A percentile compares a stretch with the other conserved stretches of the same genome.
phyloP scores from a whole-genome alignment of 1,139 yeast genomes.

The Protomyces inouyei region DNA sequence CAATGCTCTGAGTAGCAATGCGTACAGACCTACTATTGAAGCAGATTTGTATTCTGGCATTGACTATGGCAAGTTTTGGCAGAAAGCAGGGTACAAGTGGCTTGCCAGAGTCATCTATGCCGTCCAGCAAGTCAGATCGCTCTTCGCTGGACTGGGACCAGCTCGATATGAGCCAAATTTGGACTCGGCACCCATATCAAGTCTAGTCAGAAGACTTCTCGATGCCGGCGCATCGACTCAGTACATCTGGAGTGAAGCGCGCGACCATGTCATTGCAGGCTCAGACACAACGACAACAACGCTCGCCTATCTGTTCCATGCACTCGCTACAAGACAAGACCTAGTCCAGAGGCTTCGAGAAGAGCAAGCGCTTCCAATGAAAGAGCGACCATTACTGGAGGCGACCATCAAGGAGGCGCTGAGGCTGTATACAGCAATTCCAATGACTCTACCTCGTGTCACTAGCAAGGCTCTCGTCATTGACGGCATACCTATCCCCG shows the following conservation, averaged over 20 bases:
- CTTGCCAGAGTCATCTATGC: not conserved
- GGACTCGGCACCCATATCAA: not conserved
- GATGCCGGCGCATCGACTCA: not conserved
- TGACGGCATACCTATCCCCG: constrained; percentile 42
- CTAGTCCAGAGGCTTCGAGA: constrained; percentile 50
- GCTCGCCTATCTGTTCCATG: constrained; percentile 56
- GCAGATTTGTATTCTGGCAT: not conserved
- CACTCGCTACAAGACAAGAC: constrained; percentile 50
- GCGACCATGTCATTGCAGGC: constrained; percentile 60
- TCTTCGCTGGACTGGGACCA: not conserved
- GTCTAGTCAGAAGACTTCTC: too few relatives aligned
- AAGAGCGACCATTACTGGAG: constrained; percentile 42
- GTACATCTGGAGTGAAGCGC: constrained; percentile 39
- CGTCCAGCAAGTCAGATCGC: not conserved
- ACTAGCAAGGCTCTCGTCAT: constrained; percentile 39
- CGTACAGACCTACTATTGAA: not conserved
- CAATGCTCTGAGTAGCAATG: constrained; percentile 35
- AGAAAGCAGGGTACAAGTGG: not conserved
- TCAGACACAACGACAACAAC: constrained; percentile 74
- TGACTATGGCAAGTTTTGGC: not conserved
- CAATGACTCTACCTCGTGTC: constrained; percentile 67
- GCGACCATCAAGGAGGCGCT: constrained; percentile 57
- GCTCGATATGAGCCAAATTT: not conserved
- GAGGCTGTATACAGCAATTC: constrained; percentile 64
- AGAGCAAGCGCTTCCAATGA: constrained; percentile 41